A percentile compares a stretch with the other conserved stretches of the same genome.
Conservation (phyloP, 805 yeast species). For the Kuraishia ogatae region DNA sequence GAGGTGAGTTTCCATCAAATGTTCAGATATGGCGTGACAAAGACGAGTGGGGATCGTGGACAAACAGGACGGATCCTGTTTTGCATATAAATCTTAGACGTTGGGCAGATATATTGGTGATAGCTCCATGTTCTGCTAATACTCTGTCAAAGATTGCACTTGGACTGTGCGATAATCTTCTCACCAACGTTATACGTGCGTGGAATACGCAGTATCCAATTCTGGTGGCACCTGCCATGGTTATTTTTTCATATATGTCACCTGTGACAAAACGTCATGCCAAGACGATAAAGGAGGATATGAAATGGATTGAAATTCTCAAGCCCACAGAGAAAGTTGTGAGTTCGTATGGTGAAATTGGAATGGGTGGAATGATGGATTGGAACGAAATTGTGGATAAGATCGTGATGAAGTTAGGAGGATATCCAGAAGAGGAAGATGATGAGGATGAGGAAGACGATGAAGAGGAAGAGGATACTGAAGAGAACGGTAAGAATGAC, state of each 20-base stretch:
- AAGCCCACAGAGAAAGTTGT: constrained; percentile 54
- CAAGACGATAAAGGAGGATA: constrained; percentile 44
- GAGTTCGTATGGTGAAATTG: constrained; percentile 50
- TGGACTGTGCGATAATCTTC: constrained; percentile 49
- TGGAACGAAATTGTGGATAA: constrained; percentile 54
- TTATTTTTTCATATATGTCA: constrained; percentile 49
- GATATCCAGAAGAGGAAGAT: constrained; percentile 41
- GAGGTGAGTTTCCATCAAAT: constrained; percentile 35
- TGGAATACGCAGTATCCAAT: constrained; percentile 55
- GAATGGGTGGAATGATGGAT: constrained; percentile 66
- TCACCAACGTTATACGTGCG: constrained; percentile 51
- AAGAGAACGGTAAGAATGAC: constrained; percentile 31
- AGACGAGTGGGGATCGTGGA: constrained; percentile 52
- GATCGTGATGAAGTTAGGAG: constrained; percentile 45
- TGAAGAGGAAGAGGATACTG: constrained; percentile 22
- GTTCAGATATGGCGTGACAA: constrained; percentile 48
- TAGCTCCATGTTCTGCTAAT: constrained; percentile 52
- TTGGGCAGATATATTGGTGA: constrained; percentile 52
- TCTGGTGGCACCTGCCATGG: constrained; percentile 53
- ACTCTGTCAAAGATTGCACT: constrained; percentile 47
- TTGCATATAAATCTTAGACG: constrained; percentile 50
- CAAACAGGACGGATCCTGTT: constrained; percentile 47
- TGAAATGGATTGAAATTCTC: constrained; percentile 52
- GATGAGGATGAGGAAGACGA: constrained; percentile 39
- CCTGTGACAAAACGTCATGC: constrained; percentile 46